These are phyloP conservation scores for Solanum dulcamara DNA, from an alignment of 257 asterid genomes.

Conservation along the genomic window DNA sequence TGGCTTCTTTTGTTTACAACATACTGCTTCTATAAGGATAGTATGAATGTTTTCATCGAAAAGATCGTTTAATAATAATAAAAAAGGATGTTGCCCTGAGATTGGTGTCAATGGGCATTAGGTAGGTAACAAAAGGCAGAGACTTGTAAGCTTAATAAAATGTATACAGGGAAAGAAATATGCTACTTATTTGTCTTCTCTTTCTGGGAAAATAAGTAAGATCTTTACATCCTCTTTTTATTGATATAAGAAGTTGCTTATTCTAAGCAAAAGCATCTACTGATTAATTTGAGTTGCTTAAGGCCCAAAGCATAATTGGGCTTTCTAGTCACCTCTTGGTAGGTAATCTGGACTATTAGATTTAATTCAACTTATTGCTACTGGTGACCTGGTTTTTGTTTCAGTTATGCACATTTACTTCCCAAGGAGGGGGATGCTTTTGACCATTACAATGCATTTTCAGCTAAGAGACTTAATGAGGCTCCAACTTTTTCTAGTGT, in stretches of 20 bases:
- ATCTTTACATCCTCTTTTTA: neutral
- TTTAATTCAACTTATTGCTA: neutral
- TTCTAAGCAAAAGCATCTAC: neutral
- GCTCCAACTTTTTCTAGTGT: neutral
- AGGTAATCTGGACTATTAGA: neutral
- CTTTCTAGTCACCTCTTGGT: neutral
- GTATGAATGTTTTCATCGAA: neutral
- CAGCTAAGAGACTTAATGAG: conserved; percentile 72
- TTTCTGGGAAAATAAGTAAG: neutral
- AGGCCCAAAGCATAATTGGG: neutral
- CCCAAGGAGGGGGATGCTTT: conserved; percentile 96
- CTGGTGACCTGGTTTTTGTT: conserved; percentile 2
- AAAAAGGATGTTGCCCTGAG: neutral
- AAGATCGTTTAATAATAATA: neutral
- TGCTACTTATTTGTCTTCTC: neutral
- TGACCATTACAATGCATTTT: conserved; percentile 67
- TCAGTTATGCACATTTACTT: conserved; percentile 88
- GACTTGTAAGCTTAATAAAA: neutral
- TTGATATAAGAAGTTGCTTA: neutral
- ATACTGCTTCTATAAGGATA: neutral
- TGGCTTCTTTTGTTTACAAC: neutral
- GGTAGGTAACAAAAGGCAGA: neutral
- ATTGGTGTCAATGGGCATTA: neutral
- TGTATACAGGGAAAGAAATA: neutral
- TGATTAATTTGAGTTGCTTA: neutral